Evolutionary conservation across 2,329 filamentous ascomycete species (phyloP), one percentile per base, ranked within the genome.

Genomic region (Fusarium sp.): DNA sequence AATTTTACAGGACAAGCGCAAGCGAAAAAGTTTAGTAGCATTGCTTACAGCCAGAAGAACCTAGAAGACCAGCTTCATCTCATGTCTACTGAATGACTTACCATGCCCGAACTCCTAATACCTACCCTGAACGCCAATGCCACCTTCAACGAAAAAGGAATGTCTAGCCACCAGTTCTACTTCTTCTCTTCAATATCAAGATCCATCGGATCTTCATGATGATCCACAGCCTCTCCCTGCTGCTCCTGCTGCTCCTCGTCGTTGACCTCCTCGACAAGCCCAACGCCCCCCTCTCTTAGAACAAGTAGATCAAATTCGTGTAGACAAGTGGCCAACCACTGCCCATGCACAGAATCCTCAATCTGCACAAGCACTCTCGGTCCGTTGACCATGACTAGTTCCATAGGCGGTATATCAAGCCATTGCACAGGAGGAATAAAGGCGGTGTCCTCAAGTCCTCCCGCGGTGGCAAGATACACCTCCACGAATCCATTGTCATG

Each of bases 331-430:
- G 59, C 58, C 17, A 63, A 9, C 36, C 50, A 38, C 28, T 28
- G 46, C 15, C 59, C 57, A 38, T 62, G 10, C 1, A 62, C 26
- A n/a, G 57, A 62, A 15, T 63, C 42, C 26, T 62, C 59, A 17
- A 58, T 24, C 49, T 44, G 24, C 5, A 24, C 22, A 14, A 22
- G 17, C 6, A 55, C 48, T 14, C 5, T 43, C 3, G 38, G 18
- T 4, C 46, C 54, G 17, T 18, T 55, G 7, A 38, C 33, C 15
- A 44, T 38, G 3, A 3, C 2, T 8, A 31, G 9, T 14, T 44
- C 39, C 39, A 10, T 24, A 4, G n/a, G 34, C 2, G 39, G 31
- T 1, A 38, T 22, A 22, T 24, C 15, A 3, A 24, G n/a, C 22
- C n/a, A 38, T 33, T 44, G 20, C 11, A 18, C 7, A 0, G 55